Base-by-base conservation (phyloP, 345 rosid species). In the Aquilaria sinensis region DNA sequence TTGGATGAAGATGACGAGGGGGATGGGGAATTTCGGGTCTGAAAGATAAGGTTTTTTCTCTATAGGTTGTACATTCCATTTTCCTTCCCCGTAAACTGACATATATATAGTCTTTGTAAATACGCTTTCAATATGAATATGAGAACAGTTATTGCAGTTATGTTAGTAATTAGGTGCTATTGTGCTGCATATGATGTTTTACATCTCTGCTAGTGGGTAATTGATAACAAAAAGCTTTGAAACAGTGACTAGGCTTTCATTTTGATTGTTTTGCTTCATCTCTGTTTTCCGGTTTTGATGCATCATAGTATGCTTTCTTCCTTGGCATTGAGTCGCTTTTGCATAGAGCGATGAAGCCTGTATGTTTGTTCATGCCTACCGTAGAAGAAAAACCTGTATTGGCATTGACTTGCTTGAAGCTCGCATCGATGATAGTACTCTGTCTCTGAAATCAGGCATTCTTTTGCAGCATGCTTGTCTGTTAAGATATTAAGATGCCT, bases 1-100 rank as follows among this genome's bases (percentile, higher is more conserved):
- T 75, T 79, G 7, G 85, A 79, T 7, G 60, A 67, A 62, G 86
- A 74, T 29, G 83, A 79, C 55, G 83, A 73, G 31, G 56, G 58
- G 53, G 64, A 70, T 14, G 74, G 81, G 43, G 65, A 23, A 12
- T 86, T 77, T 64, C 80, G 73, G 43, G 57, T 76, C 51, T 84
- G 66, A 82, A 65, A 72, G 71, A 71, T 68, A 67, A 58, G 16
- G 47, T 31, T n/a, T 61, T 72, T 61, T 72, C 31, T 51, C 15
- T 48, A 30, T 64, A 58, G 16, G 46, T 41, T 78, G 80, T 82
- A 77, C 73, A 84, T 72, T 68, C 66, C 32, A 62, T 64, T 60
- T 67, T 63, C 71, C 53, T 65, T 70, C 48, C 29, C 23, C 29
- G 14, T 32, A 63, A 59, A 34, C 46, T 47, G 53, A 65, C 52